Percentiles rank a stretch among this genome's conserved stretches.
Conservation (phyloP, 2,329 filamentous ascomycete species). For the Fusarium subtropicale region DNA sequence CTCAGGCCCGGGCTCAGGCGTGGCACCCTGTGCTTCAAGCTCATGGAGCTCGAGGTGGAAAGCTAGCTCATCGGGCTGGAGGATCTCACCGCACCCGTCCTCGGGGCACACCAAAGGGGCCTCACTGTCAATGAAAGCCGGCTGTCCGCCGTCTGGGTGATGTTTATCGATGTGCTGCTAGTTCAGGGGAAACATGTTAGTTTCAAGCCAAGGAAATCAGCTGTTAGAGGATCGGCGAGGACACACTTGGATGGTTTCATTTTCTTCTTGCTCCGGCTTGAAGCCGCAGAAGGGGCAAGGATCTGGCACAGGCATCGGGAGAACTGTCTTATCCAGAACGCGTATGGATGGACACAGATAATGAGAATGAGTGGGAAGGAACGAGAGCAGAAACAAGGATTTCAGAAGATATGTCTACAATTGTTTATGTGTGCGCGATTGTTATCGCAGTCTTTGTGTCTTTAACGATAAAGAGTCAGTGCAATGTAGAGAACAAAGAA, state of each 20-base stretch:
- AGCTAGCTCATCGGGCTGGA: slow-evolving; percentile 41
- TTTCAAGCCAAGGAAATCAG: slow-evolving; percentile 5
- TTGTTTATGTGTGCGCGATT: neutral
- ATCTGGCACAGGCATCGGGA: slow-evolving; percentile 21
- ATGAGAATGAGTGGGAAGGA: neutral
- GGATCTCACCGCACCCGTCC: slow-evolving; percentile 69
- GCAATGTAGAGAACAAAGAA: neutral
- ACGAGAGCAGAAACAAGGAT: neutral
- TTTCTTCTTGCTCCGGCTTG: slow-evolving; percentile 46
- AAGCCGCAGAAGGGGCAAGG: slow-evolving; percentile 55
- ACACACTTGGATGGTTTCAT: slow-evolving; percentile 53
- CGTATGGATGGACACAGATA: neutral
- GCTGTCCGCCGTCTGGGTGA: slow-evolving; percentile 41
- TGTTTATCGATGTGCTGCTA: slow-evolving; percentile 50
- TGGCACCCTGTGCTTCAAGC: slow-evolving; percentile 39
- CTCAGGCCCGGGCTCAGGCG: slow-evolving; percentile 28
- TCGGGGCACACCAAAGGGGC: slow-evolving; percentile 37
- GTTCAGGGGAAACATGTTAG: slow-evolving; percentile 21
- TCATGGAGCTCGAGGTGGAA: slow-evolving; percentile 46
- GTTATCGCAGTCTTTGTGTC: slow-evolving; percentile 1
- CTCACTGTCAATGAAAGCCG: slow-evolving; percentile 23
- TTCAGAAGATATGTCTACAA: slow-evolving; percentile 3
- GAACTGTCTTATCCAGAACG: slow-evolving; percentile 2
- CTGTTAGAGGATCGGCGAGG: slow-evolving; percentile 7
- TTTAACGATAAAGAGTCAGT: slow-evolving; percentile 4